phyloP scores from a whole-genome alignment of 139 green algal genomes.

The Micromonas pusilla region DNA sequence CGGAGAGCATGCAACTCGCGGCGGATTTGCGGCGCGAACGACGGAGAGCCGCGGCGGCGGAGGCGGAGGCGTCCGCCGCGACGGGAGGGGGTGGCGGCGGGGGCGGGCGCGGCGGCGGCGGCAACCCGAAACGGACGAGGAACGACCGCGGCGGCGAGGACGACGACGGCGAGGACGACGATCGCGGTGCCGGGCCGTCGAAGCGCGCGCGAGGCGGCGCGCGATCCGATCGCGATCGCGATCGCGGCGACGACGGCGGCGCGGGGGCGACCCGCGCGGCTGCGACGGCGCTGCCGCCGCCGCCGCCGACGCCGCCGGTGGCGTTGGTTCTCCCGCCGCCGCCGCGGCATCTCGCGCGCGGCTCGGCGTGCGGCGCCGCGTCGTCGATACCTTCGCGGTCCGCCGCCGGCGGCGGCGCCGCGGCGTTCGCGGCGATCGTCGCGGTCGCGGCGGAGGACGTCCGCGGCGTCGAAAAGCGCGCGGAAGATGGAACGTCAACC shows the following conservation, averaged over 20 bases:
- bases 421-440: too few relatives aligned
- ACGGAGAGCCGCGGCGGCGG: neutral
- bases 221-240: too few relatives aligned
- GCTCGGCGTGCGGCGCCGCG: neutral
- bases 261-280: neutral
- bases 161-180: too few relatives aligned
- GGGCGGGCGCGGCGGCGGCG: too few relatives aligned
- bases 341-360: neutral
- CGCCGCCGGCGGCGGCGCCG: too few relatives aligned
- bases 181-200: too few relatives aligned
- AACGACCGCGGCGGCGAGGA: too few relatives aligned
- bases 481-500: too few relatives aligned
- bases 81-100: neutral
- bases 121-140: too few relatives aligned
- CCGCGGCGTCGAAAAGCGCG: too few relatives aligned
- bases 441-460: too few relatives aligned
- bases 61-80: neutral
- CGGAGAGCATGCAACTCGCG: slow-evolving; percentile 4
- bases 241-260: neutral
- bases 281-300: neutral
- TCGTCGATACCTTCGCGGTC: neutral
- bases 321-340: neutral
- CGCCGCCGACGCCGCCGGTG: neutral
- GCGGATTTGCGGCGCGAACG: neutral
- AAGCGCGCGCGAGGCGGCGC: too few relatives aligned